phyloP scores from a whole-genome alignment of 345 rosid genomes.

The Eucalyptus sideroxylon region DNA sequence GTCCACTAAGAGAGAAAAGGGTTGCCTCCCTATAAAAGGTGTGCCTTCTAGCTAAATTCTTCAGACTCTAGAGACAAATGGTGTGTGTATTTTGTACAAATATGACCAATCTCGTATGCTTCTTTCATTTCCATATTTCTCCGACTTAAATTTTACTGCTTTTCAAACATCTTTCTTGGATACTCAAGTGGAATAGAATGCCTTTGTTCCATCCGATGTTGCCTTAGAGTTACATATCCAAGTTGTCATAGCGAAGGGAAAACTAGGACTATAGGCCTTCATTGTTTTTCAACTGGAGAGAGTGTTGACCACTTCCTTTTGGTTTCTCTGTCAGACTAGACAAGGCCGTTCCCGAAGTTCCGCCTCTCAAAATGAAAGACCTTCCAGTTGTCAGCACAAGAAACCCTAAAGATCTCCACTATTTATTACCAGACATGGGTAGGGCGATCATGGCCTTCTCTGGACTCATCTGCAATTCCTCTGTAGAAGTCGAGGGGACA shows the following conservation, averaged over 20 bases:
- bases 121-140: background rate
- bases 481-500: slow-evolving; percentile 9
- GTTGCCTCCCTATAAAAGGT: slow-evolving; percentile 18
- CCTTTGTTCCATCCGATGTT: background rate
- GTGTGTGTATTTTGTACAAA: background rate
- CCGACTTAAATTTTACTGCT: background rate
- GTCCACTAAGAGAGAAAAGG: background rate
- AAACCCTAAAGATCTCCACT: background rate
- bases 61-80: background rate
- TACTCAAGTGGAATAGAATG: background rate
- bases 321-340: background rate
- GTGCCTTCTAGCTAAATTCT: background rate
- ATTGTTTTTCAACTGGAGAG: background rate
- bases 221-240: no score
- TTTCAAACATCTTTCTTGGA: background rate
- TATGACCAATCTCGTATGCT: background rate
- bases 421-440: background rate
- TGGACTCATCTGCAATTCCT: background rate
- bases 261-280: background rate
- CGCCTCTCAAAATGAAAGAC: slow-evolving; percentile 25
- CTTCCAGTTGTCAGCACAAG: slow-evolving; percentile 4
- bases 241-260: no score
- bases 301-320: background rate
- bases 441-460: background rate
- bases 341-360: slow-evolving; percentile 3